phyloP scores from a whole-genome alignment of 163 green algal genomes.

The Scenedesmus sp. region DNA sequence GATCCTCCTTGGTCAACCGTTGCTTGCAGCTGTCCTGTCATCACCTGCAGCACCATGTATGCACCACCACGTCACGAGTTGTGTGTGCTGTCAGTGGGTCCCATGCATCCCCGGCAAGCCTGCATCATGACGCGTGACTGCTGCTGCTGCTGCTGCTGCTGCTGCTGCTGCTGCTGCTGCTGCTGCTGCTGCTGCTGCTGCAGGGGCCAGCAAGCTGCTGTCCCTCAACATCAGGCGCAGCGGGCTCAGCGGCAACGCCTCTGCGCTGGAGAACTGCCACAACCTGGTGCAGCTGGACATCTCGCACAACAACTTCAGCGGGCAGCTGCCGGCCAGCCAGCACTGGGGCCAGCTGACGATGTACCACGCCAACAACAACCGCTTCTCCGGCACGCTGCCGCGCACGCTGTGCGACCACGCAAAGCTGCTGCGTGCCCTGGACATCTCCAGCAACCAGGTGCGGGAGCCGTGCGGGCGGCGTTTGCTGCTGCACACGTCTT shows the following conservation, averaged over 20 bases:
- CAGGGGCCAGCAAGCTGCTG: neutral
- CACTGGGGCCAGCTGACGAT: neutral
- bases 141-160: conserved; percentile 21
- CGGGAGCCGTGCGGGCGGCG: neutral
- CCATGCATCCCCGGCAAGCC: neutral
- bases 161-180: too few species aligned
- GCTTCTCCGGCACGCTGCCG: neutral
- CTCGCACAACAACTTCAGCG: conserved; percentile 38
- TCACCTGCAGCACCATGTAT: too few species aligned
- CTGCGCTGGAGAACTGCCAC: neutral
- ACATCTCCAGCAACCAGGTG: conserved; percentile 2
- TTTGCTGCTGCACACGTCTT: neutral
- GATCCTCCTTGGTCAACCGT: too few species aligned
- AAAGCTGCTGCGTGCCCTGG: neutral
- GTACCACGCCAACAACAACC: neutral
- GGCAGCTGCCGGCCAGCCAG: conserved; percentile 10
- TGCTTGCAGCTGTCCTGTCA: too few species aligned
- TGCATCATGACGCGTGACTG: neutral
- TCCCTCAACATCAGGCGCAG: conserved; percentile 22
- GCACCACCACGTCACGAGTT: too few species aligned
- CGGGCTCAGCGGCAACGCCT: neutral
- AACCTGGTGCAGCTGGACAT: conserved; percentile 41
- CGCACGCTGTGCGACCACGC: neutral
- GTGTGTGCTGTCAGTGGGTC: too few species aligned
- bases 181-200: neutral